phyloP scores from a whole-genome alignment of 2,329 filamentous ascomycete genomes.

The Lachnellula hyalina region DNA sequence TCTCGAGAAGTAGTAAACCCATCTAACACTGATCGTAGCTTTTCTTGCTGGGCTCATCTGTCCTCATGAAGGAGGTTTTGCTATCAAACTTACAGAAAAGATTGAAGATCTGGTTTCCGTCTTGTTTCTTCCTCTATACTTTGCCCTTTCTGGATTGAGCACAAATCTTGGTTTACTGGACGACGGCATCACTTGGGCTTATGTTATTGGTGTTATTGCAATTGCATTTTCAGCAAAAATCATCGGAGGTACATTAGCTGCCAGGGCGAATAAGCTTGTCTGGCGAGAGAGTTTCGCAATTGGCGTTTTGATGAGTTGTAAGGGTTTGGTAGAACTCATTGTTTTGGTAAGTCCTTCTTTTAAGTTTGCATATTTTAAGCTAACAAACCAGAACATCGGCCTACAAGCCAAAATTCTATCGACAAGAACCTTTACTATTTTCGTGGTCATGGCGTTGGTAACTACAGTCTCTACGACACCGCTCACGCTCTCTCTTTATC shows the following conservation, averaged over 20 bases:
- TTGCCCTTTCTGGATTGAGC: slow-evolving; percentile 83
- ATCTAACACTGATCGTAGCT: slow-evolving; percentile 37
- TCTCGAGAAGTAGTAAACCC: not conserved
- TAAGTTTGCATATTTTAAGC: not conserved
- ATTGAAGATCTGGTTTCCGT: slow-evolving; percentile 85
- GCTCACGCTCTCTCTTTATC: slow-evolving; percentile 67
- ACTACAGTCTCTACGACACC: slow-evolving; percentile 84
- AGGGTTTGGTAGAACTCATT: slow-evolving; percentile 90
- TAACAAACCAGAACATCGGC: slow-evolving; percentile 60
- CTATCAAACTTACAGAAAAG: slow-evolving; percentile 88
- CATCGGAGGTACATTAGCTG: slow-evolving; percentile 73
- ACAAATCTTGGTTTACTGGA: slow-evolving; percentile 83
- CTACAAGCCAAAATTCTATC: slow-evolving; percentile 78
- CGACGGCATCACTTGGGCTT: slow-evolving; percentile 79
- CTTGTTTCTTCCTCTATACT: slow-evolving; percentile 85
- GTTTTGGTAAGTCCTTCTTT: slow-evolving; percentile 62
- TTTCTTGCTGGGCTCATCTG: slow-evolving; percentile 88
- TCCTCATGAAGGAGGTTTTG: slow-evolving; percentile 83
- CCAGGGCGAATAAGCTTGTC: slow-evolving; percentile 67
- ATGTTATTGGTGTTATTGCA: slow-evolving; percentile 75
- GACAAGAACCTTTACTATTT: slow-evolving; percentile 80
- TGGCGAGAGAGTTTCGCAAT: slow-evolving; percentile 91
- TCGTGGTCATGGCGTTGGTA: slow-evolving; percentile 87
- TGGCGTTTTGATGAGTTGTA: slow-evolving; percentile 91
- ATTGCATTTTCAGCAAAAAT: slow-evolving; percentile 86